These are phyloP conservation scores for Fusarium albidum DNA, from an alignment of 2,329 filamentous ascomycete genomes.

Conservation along the genomic window DNA sequence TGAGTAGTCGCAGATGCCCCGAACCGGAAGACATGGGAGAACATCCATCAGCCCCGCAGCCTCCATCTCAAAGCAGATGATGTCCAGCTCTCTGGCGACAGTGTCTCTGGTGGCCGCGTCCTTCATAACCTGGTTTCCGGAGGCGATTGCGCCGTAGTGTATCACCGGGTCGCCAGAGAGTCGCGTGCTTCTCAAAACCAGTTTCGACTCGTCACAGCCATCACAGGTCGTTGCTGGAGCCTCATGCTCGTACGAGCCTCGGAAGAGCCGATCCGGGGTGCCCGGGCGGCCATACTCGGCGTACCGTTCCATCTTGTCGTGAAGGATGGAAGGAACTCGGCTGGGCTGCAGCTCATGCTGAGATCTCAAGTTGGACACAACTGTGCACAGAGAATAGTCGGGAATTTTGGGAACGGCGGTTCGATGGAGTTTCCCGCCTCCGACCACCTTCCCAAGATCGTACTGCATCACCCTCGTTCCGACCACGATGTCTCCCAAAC, in stretches of 20 bases:
- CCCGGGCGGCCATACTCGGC: neutral
- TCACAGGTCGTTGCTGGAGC: neutral
- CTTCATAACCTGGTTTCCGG: slow-evolving; percentile 48
- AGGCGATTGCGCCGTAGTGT: slow-evolving; percentile 36
- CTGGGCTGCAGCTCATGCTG: slow-evolving; percentile 1
- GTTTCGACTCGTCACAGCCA: neutral
- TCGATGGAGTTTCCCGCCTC: neutral
- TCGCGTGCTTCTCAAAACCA: accelerated
- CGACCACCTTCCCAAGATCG: slow-evolving; percentile 35
- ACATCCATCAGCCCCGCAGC: slow-evolving; percentile 40
- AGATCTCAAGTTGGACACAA: slow-evolving; percentile 14
- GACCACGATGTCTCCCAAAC: slow-evolving; percentile 39
- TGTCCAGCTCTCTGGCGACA: slow-evolving; percentile 23
- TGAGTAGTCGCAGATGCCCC: slow-evolving; percentile 51
- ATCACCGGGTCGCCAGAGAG: neutral
- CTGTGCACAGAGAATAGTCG: neutral
- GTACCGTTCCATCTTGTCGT: accelerated
- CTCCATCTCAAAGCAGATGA: slow-evolving; percentile 45
- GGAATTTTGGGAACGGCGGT: neutral
- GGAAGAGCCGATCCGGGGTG: slow-evolving; percentile 8
- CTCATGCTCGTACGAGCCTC: neutral
- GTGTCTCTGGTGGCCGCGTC: slow-evolving; percentile 43
- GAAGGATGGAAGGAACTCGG: neutral
- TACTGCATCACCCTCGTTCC: slow-evolving; percentile 39
- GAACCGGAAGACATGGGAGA: slow-evolving; percentile 47